Evolutionary conservation across 83 land plant species (phyloP).

Genomic region (Thuja plicata): DNA sequence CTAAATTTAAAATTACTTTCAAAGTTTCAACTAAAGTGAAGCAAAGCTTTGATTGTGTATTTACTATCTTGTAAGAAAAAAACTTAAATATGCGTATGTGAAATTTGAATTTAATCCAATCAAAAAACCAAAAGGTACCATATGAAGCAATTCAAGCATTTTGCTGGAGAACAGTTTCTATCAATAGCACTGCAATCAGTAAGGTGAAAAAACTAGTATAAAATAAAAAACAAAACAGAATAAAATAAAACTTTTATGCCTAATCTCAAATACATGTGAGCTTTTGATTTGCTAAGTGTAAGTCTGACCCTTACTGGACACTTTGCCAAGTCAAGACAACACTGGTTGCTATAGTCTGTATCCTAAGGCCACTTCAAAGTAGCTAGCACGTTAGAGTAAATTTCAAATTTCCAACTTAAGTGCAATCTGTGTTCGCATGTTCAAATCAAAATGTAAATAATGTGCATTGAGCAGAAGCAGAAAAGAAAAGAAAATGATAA

Average conservation of each 20-base stretch:
- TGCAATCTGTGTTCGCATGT: background rate
- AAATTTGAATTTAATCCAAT: background rate
- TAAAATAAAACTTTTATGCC: background rate
- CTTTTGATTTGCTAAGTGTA: background rate
- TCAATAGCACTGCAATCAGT: background rate
- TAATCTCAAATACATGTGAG: background rate
- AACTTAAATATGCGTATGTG: background rate
- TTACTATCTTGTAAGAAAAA: background rate
- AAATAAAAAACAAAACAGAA: background rate
- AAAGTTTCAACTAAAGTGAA: background rate
- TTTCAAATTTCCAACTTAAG: background rate
- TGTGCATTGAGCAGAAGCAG: background rate
- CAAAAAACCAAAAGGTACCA: background rate
- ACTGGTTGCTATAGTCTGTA: background rate
- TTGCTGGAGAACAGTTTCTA: background rate
- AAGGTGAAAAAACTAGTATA: background rate
- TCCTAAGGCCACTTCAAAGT: background rate
- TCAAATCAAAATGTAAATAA: background rate
- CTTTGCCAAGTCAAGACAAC: background rate
- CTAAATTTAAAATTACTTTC: background rate
- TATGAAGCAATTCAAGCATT: background rate
- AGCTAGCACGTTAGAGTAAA: background rate
- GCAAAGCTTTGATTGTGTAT: background rate
- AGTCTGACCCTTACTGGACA: background rate
- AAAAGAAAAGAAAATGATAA: background rate